Base-by-base conservation (phyloP, 495 filamentous ascomycete genomes). In the Pyrenopolyporus hunteri region DNA sequence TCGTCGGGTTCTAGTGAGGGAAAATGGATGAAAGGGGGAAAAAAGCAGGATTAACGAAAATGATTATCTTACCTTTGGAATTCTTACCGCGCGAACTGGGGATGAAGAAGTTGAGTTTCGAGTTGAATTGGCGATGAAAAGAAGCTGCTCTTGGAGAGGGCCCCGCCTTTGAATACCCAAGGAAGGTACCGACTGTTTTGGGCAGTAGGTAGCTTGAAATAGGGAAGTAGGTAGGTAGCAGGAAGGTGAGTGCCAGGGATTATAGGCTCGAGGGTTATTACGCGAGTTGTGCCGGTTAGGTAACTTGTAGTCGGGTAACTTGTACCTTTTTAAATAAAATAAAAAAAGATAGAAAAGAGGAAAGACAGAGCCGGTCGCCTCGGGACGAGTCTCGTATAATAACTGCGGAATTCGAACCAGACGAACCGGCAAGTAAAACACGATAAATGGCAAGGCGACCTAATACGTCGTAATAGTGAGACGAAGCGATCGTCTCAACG, bases 51-150 rank as follows among this genome's bases (percentile, higher is more conserved):
- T 4, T 4, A 45, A 40, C 40, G 10, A 45, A 55, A 14, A 31
- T 32, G 9, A 31, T 13, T n/a, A n/a, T 50, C 59, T 57, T 51
- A 63, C 52, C 52, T 57, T 52, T 63, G 10, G 36, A 11, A 19
- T 52, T 20, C 39, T 44, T 45, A 50, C 51, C 19, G 31, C 50
- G 29, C 49, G 19, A 48, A 22, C 6, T 4, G 13, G 45, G 14
- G n/a, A 14, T 13, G 14, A 8, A 13, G 23, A 29, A 28, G 50
- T 44, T 44, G 35, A 17, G 50, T 56, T 45, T 16, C 33, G 39
- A 40, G 35, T 26, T 20, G 51, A 45, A 32, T 39, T 7, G 17
- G 23, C 20, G 23, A 42, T 22, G 17, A 20, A 42, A 17, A 42
- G 17, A 37, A 51, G 39, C 31, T 37, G 37, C 22, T 6, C 35